Conservation (phyloP, 2,329 filamentous ascomycete genomes). For the Sphaceloma murrayae region DNA sequence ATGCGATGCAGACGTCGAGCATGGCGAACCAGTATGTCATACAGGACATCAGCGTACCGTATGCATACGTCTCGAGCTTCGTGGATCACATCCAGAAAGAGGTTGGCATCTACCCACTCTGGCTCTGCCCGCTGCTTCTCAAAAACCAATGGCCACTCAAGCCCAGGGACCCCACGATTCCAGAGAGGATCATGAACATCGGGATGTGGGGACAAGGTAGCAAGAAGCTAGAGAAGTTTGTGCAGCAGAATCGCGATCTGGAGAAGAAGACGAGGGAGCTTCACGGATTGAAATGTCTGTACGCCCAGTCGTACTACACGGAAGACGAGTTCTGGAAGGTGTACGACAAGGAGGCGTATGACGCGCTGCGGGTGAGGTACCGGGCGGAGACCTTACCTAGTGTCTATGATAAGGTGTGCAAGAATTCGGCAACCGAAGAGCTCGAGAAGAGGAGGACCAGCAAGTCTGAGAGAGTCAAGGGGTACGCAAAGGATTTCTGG, state of each 20-base stretch:
- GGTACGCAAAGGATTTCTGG: constrained; percentile 11
- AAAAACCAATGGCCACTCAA: constrained; percentile 12
- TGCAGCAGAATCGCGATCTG: constrained; percentile 59
- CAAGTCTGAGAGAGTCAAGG: neutral
- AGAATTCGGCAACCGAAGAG: constrained; percentile 12
- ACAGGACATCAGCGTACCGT: constrained; percentile 54
- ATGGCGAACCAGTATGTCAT: constrained; percentile 49
- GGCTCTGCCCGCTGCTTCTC: constrained; percentile 46
- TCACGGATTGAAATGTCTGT: constrained; percentile 76
- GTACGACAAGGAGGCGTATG: constrained; percentile 53
- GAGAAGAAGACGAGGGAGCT: constrained; percentile 60
- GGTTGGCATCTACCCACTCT: constrained; percentile 47
- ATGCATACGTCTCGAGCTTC: constrained; percentile 42
- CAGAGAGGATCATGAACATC: constrained; percentile 42
- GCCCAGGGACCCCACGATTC: constrained; percentile 18
- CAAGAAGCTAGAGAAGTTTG: constrained; percentile 46
- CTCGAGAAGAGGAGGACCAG: constrained; percentile 5
- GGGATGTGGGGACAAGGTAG: constrained; percentile 75
- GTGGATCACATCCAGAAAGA: constrained; percentile 42
- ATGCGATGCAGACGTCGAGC: constrained; percentile 51
- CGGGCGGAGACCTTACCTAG: constrained; percentile 52
- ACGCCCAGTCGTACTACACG: constrained; percentile 77
- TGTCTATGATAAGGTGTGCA: constrained; percentile 59
- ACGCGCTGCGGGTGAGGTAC: constrained; percentile 53
- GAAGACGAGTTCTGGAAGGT: constrained; percentile 59